These are phyloP conservation scores for Mytilinidion resinicola DNA, from an alignment of 495 filamentous ascomycete genomes.

Conservation along the genomic window DNA sequence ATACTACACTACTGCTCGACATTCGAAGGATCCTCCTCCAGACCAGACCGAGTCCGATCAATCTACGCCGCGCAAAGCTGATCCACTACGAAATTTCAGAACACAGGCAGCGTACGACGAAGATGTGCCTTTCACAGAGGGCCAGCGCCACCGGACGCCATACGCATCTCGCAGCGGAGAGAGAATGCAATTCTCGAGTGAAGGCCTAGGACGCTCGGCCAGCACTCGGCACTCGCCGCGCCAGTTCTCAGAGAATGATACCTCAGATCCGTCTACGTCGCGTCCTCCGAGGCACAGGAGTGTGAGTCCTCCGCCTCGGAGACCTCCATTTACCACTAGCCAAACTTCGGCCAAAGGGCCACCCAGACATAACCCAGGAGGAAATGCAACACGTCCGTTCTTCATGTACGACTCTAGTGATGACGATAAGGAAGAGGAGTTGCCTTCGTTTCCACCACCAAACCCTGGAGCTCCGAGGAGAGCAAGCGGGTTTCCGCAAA, in stretches of 20 bases:
- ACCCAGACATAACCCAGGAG: slow-evolving; percentile 8
- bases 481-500: too few relatives aligned
- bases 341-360: slow-evolving; percentile 3
- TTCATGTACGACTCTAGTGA: neutral
- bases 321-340: neutral
- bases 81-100: slow-evolving; percentile 41
- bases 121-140: slow-evolving; percentile 18
- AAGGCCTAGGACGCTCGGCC: slow-evolving; percentile 14
- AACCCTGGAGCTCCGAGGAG: too few relatives aligned
- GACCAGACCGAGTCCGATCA: slow-evolving; percentile 4
- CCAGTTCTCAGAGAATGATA: neutral
- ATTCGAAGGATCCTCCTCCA: slow-evolving; percentile 10
- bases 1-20: slow-evolving; percentile 9
- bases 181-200: slow-evolving; percentile 19
- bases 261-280: slow-evolving; percentile 1
- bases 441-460: neutral
- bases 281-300: slow-evolving; percentile 2
- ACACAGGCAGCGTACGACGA: neutral
- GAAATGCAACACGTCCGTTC: slow-evolving; percentile 8
- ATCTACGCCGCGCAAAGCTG: slow-evolving; percentile 39
- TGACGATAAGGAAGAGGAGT: slow-evolving; percentile 5
- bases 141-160: slow-evolving; percentile 17
- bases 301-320: slow-evolving; percentile 1
- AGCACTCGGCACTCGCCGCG: slow-evolving; percentile 24
- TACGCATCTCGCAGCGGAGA: slow-evolving; percentile 17